Base-by-base conservation (phyloP, 2,329 filamentous ascomycete species). In the Curvularia eragrostidis region DNA sequence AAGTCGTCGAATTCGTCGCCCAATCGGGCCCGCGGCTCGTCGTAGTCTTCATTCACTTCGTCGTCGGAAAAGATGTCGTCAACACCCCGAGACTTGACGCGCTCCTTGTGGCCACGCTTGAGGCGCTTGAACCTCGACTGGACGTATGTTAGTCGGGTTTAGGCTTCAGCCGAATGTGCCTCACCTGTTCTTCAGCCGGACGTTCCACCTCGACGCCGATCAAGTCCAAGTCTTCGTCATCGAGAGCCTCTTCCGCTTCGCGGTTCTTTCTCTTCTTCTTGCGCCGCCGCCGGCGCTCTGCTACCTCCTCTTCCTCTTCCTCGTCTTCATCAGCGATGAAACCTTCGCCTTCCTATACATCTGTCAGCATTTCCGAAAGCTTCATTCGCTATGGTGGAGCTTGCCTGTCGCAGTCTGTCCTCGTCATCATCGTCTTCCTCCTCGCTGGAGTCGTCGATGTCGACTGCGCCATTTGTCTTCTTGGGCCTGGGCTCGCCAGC, bases 301-400 rank as follows among this genome's bases (percentile, higher is more conserved):
- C 51, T 34, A 84, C 89, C 30, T 88, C 87, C 47, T 89, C 90
- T 59, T 91, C 90, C 60, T 94, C 93, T 72, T 97, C 93, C 60
- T 94, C 93, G 61, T 94, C 93, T 71, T 97, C 93, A 71, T 96
- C 92, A 63, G 96, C 92, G 65, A 99, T 97, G 79, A 98, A 99
- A 24, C 93, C 94, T 81, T 96, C 93, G 51, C 91, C 91, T 64
- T 96, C 86, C 93, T 97, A 54, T 46, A 5, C 18, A 58, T 23
- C 36, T 42, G 59, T 73, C 52, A 73, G 69, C 56, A 58, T 24
- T 19, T 9, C 12, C 19, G 13, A n/a, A 43, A 36, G 23, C 3
- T 3, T 23, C 26, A 10, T 8, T 23, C 24, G 10, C 19, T 32
- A 26, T 54, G 39, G 19, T 12, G 43, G 28, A 44, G 56, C 73